phyloP scores from a whole-genome alignment of 768 basidiomycete genomes.

The Podaxis sp. region DNA sequence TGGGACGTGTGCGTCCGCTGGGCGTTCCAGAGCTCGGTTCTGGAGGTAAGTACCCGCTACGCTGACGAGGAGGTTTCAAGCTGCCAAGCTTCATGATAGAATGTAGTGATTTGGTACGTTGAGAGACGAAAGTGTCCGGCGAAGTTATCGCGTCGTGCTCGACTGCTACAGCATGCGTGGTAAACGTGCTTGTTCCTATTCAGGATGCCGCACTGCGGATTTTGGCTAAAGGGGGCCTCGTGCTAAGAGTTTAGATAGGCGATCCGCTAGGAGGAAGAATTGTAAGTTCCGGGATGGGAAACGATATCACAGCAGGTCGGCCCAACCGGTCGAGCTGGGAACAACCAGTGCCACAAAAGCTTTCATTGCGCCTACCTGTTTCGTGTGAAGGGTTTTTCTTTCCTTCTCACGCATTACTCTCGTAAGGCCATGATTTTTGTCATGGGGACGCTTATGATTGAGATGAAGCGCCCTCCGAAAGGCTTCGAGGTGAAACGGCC shows the following conservation, averaged over 20 bases:
- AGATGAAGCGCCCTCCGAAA: no score
- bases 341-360: no score
- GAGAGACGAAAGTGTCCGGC: neutral
- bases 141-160: neutral
- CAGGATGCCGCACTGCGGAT: neutral
- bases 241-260: neutral
- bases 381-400: no score
- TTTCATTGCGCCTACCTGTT: no score
- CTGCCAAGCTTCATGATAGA: neutral
- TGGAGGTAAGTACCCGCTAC: constrained; percentile 7
- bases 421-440: no score
- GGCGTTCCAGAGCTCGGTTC: neutral
- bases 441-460: no score
- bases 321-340: no score
- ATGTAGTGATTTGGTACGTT: neutral
- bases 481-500: no score
- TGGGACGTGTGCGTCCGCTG: neutral
- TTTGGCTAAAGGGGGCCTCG: neutral
- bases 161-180: neutral
- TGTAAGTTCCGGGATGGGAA: neutral
- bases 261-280: neutral
- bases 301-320: no score
- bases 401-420: no score
- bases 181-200: neutral
- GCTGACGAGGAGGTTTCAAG: constrained; percentile 4